Evolutionary conservation across 1,139 yeast genomes (phyloP).

Genomic region (Magnusiomyces fungicola): DNA sequence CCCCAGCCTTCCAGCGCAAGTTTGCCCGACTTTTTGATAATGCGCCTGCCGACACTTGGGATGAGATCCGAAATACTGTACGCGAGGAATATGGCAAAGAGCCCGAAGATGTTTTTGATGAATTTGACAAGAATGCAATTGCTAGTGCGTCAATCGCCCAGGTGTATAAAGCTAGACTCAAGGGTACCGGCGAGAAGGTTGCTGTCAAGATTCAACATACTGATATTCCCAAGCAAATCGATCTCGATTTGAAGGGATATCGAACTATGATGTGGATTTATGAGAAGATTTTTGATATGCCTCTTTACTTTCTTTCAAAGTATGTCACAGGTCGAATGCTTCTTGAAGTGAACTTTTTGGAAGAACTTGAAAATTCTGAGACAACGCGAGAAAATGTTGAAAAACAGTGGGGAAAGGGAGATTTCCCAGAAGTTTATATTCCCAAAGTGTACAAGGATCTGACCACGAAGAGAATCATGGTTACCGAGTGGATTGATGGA

Average conservation of each 20-base stretch:
- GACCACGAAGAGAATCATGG: slow-evolving; percentile 46
- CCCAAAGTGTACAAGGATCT: slow-evolving; percentile 46
- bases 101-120: slow-evolving; percentile 42
- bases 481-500: slow-evolving; percentile 76
- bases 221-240: slow-evolving; percentile 49
- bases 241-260: slow-evolving; percentile 54
- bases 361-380: slow-evolving; percentile 49
- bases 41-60: slow-evolving; percentile 67
- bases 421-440: slow-evolving; percentile 37
- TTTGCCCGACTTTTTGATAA: slow-evolving; percentile 56
- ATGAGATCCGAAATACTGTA: slow-evolving; percentile 41
- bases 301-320: slow-evolving; percentile 49
- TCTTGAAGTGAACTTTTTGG: slow-evolving; percentile 54
- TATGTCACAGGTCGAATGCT: slow-evolving; percentile 52
- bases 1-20: slow-evolving; percentile 50
- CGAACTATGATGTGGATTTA: slow-evolving; percentile 46
- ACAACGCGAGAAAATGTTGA: slow-evolving; percentile 31
- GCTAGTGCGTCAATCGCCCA: slow-evolving; percentile 75
- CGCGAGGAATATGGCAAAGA: slow-evolving; percentile 40
- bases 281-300: slow-evolving; percentile 54
- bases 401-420: slow-evolving; percentile 32
- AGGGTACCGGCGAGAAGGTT: slow-evolving; percentile 44
- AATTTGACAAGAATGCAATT: slow-evolving; percentile 43
- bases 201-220: slow-evolving; percentile 67
- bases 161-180: slow-evolving; percentile 52